Base-by-base conservation (phyloP, 1,139 yeast species). In the Debaryomyces udenii region DNA sequence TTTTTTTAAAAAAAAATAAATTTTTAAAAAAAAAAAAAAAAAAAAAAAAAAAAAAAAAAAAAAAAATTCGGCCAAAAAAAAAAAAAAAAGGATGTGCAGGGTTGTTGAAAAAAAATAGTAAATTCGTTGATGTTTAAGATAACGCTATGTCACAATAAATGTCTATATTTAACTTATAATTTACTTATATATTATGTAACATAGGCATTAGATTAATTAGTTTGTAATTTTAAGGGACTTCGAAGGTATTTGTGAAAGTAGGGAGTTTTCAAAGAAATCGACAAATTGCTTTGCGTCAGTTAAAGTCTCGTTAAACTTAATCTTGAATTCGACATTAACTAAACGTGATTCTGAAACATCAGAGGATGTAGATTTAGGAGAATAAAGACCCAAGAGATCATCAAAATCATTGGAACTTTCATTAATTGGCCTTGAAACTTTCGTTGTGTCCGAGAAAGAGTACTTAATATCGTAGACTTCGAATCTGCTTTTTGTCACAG, bases 401-500 rank as follows among this genome's bases (percentile, higher is more conserved):
- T 57, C 74, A 48, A 70, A 70, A 39, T 42, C 62, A 38, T 45
- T 64, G 26, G 38, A 49, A 38, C 43, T 42, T 17, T 41, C 43
- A 34, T 44, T 52, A 32, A 39, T 48, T 39, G 49, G 43, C 27
- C 50, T 34, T 34, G 46, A 7, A 26, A 47, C n/a, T 9, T 37
- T 37, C 16, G 6, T 3, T 5, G 27, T 6, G 1, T 44, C 48
- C 26, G 43, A 46, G 47, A 67, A 65, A 35, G 57, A 54, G 49
- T 64, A 70, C 13, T 52, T 44, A 29, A 68, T 52, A 35, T 59
- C 66, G 34, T 50, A 53, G 40, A 79, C 76, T 32, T 68, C 68
- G 57, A 87, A 83, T 61, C 90, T 74, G 38, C 76, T 76, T 27
- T 76, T 66, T 34, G 76, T 77, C 29, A 80, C 79, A 29, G 84